Conservation (phyloP, 768 basidiomycete genomes). For the Pholiota microspora region DNA sequence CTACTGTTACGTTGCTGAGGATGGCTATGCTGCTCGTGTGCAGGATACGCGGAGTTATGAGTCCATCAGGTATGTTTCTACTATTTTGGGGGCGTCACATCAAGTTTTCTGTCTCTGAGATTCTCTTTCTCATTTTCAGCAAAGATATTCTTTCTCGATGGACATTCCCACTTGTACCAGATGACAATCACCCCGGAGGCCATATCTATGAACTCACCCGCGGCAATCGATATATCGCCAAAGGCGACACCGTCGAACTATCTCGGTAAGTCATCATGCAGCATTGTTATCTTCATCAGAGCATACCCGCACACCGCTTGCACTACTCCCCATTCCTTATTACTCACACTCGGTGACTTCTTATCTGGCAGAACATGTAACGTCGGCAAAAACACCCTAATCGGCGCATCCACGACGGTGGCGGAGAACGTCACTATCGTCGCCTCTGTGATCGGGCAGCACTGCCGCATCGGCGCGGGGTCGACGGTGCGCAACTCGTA, state of each 20-base stretch:
- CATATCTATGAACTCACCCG: conserved; percentile 82
- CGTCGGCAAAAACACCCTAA: conserved; percentile 77
- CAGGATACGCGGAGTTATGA: conserved; percentile 92
- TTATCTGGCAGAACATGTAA: conserved; percentile 62
- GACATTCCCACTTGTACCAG: conserved; percentile 95
- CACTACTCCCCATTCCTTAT: too few species aligned
- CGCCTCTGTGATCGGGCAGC: conserved; percentile 76
- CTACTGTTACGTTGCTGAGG: conserved; percentile 83
- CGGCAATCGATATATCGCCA: conserved; percentile 87
- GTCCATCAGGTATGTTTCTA: conserved; percentile 64
- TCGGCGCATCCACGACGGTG: conserved; percentile 76
- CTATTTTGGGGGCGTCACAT: neutral
- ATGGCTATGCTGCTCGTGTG: conserved; percentile 91
- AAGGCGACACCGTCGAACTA: conserved; percentile 72
- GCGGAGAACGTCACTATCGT: conserved; percentile 63
- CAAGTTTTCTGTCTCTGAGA: too few species aligned
- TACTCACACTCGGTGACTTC: too few species aligned
- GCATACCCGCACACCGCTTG: neutral
- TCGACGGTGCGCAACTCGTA: conserved; percentile 74
- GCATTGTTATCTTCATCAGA: conserved; percentile 1
- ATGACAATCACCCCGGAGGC: conserved; percentile 85
- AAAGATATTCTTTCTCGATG: conserved; percentile 91
- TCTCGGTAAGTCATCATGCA: conserved; percentile 58
- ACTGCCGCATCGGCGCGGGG: conserved; percentile 70
- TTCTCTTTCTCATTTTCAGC: too few species aligned